Base-by-base conservation (phyloP, 1,284 basidiomycete genomes). In the Vanrija humicola region DNA sequence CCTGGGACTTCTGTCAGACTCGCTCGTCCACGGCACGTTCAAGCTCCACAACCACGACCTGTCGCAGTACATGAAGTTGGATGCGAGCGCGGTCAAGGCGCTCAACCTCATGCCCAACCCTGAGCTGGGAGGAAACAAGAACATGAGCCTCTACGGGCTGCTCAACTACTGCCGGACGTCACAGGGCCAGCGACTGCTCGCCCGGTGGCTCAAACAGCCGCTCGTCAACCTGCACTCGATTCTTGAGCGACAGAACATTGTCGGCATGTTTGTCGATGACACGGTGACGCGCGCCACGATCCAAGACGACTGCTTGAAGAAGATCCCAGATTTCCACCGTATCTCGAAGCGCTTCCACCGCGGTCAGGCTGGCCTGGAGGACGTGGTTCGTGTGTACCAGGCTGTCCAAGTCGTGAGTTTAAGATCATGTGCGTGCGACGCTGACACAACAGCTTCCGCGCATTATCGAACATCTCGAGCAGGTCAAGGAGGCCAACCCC, bases 141-240 rank as follows among this genome's bases (percentile, higher is more conserved):
- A 89, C 64, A 90, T 89, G 49, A 96, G 90, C 19, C 74, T 99
- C 5, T 86, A 91, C 55, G 93, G 94, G 0, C 78, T 97, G 19
- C 75, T 98, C 59, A 97, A 98, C 74, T 89, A 88, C 64, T 98
- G 96, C 81, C 96, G 95, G 77, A 98, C 96, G 1, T 86, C 89
- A 0, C 96, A 98, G 73, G 96, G 96, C 0, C 86, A 89, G n/a
- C 80, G 96, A 52, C 75, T 97, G 53, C 81, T 99, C 2, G 89
- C 86, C 0, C 88, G 88, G 55, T 99, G 95, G 95, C 79, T 99
- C 52, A 98, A 97, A 74, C 96, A 98, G 75, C 96, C 96, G 1
- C 79, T 98, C 26, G 86, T 98, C 42, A 97, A 97, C 71, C 77
- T 91, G 19, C 93, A 98, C 65, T 88, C 94, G 68, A 98, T 98